These are phyloP conservation scores for Penicillium antarcticum DNA, from an alignment of 495 filamentous ascomycete species.

Conservation along the genomic window DNA sequence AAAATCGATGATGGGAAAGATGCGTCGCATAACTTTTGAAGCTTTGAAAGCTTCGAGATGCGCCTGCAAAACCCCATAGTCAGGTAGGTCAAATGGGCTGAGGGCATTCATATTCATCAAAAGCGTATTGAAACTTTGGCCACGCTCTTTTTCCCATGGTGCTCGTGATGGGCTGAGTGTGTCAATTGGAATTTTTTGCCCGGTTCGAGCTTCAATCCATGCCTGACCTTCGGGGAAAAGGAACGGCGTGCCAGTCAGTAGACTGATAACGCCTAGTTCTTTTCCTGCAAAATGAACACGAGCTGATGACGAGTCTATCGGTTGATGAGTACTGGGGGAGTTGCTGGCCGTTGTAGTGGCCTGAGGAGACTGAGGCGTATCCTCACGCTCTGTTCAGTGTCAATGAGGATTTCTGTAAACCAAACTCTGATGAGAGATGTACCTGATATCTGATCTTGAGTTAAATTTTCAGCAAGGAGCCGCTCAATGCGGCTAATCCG, in stretches of 20 bases:
- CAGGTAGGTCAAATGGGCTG: conserved; percentile 29
- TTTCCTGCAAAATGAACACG: conserved; percentile 49
- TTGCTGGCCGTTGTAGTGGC: conserved; percentile 12
- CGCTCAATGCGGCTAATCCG: conserved; percentile 42
- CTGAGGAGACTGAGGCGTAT: conserved; percentile 6
- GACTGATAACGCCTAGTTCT: conserved; percentile 43
- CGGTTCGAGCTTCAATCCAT: conserved; percentile 47
- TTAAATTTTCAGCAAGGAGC: conserved; percentile 31
- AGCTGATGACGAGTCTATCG: conserved; percentile 27
- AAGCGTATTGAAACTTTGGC: conserved; percentile 19
- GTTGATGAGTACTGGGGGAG: conserved; percentile 18
- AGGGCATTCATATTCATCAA: conserved; percentile 19
- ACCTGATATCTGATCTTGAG: conserved; percentile 21
- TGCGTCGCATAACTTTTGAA: conserved; percentile 29
- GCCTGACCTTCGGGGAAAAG: conserved; percentile 42
- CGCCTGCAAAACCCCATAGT: conserved; percentile 12
- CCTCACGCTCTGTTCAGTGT: conserved; percentile 1
- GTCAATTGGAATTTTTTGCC: conserved; percentile 36
- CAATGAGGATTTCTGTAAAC: too few species aligned
- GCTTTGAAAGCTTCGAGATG: conserved; percentile 26
- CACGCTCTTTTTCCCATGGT: conserved; percentile 36
- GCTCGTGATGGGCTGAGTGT: conserved; percentile 28
- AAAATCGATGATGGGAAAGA: conserved; percentile 43
- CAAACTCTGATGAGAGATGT: background rate
- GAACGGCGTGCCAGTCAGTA: conserved; percentile 45